These are phyloP conservation scores for Hypsizygus ulmarius DNA, from an alignment of 1,284 basidiomycete species.

Conservation along the genomic window DNA sequence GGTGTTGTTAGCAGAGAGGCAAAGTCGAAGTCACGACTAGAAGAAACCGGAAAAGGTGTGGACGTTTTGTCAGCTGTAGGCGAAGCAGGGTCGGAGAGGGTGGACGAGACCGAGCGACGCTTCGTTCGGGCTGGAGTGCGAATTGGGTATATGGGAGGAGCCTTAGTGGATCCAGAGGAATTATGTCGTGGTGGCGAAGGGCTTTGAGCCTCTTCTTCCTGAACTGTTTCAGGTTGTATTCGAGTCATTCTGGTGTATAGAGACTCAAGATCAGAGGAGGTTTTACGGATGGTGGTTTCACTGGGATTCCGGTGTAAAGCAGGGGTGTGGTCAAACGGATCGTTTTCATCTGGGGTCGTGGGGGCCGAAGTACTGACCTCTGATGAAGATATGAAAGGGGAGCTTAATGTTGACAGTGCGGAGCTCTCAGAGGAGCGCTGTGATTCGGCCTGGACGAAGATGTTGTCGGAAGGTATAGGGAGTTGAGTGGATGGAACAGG, in stretches of 20 bases:
- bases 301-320: constrained; percentile 45
- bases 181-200: constrained; percentile 19
- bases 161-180: constrained; percentile 34
- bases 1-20: constrained; percentile 66
- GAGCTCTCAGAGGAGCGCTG: constrained; percentile 45
- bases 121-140: constrained; percentile 95
- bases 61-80: constrained; percentile 47
- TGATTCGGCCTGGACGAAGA: constrained; percentile 23
- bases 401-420: constrained; percentile 50
- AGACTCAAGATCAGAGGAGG: constrained; percentile 30
- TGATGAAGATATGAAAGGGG: constrained; percentile 55
- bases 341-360: constrained; percentile 54
- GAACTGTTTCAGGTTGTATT: constrained; percentile 40
- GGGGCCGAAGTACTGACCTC: constrained; percentile 48
- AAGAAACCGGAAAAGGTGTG: constrained; percentile 40
- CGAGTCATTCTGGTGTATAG: constrained; percentile 30
- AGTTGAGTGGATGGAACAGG: constrained; percentile 21
- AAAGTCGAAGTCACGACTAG: constrained; percentile 56
- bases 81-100: constrained; percentile 59
- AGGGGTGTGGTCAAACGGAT: constrained; percentile 39
- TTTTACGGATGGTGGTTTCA: constrained; percentile 50
- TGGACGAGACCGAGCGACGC: constrained; percentile 88
- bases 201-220: constrained; percentile 40
- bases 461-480: constrained; percentile 26
- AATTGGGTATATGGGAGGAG: constrained; percentile 59